phyloP scores from a whole-genome alignment of 73 alveolate genomes.

The Paramecium primaurelia region DNA sequence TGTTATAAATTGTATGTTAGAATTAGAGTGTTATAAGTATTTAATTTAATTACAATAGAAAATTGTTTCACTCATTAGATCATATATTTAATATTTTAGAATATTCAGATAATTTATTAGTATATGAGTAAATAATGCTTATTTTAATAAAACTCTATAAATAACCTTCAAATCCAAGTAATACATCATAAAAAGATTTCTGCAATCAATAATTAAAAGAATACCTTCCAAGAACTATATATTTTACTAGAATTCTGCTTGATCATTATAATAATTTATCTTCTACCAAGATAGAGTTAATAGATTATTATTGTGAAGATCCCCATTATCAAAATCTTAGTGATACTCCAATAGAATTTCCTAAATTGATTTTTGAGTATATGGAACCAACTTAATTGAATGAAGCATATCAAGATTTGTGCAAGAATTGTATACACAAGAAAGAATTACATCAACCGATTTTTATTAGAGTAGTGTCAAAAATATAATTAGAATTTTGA shows the following conservation, averaged over 20 bases:
- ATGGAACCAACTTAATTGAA: neutral
- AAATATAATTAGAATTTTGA: neutral
- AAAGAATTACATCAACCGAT: neutral
- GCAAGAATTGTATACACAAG: neutral
- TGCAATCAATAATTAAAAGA: neutral
- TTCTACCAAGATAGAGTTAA: neutral
- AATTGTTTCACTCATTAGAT: neutral
- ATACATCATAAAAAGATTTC: neutral
- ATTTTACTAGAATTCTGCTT: neutral
- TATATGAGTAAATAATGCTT: neutral
- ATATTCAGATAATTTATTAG: neutral
- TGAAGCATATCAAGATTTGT: neutral
- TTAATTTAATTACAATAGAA: neutral
- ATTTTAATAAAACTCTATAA: neutral
- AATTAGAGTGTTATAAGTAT: neutral
- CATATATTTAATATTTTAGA: neutral
- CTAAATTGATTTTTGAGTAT: neutral
- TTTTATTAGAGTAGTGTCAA: neutral
- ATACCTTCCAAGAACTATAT: neutral
- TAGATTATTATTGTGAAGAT: neutral
- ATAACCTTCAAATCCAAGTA: neutral
- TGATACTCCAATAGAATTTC: neutral
- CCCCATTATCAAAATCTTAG: neutral
- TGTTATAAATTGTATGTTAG: neutral
- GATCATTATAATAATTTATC: conserved; percentile 8